Evolutionary conservation across 371 early-diverging fungal species (phyloP).

Genomic region (Rhizopus stolonifer): DNA sequence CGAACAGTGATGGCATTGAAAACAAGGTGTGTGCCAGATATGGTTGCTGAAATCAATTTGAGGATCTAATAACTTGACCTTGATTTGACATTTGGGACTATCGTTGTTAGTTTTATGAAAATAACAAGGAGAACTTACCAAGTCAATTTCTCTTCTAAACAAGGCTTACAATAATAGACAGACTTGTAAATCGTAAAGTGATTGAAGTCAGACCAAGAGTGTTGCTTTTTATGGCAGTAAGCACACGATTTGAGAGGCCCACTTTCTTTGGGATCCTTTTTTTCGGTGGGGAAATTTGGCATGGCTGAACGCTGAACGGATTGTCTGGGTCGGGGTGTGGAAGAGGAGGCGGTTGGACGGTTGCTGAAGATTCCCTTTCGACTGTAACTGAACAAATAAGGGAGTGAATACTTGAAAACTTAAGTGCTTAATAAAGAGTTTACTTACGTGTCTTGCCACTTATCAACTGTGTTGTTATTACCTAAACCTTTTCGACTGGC

Average conservation of each 20-base stretch:
- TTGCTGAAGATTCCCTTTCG: conserved; percentile 27
- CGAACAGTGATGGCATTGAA: conserved; percentile 16
- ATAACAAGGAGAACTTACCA: conserved; percentile 16
- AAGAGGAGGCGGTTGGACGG: background rate
- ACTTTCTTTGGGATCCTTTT: conserved; percentile 5
- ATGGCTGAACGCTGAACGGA: conserved; percentile 11
- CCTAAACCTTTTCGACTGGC: conserved; percentile 8
- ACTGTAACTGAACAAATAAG: conserved; percentile 11
- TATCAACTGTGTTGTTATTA: conserved; percentile 14
- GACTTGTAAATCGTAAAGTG: conserved; percentile 19
- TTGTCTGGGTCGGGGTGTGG: conserved; percentile 8
- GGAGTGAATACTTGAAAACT: background rate
- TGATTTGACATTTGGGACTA: conserved; percentile 15
- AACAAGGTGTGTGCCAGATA: conserved; percentile 16
- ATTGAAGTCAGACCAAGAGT: conserved; percentile 20
- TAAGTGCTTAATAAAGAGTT: too few species aligned
- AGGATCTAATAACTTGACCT: conserved; percentile 7
- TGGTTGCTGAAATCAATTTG: conserved; percentile 11
- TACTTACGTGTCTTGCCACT: conserved; percentile 31
- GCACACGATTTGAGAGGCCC: conserved; percentile 14
- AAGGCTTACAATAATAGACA: conserved; percentile 21
- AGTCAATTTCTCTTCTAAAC: conserved; percentile 9
- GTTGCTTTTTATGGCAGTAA: conserved; percentile 13
- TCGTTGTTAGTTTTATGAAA: too few species aligned
- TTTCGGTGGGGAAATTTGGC: conserved; percentile 13